phyloP scores from a whole-genome alignment of 2,329 filamentous ascomycete species.

The Claviceps humidiphila region DNA sequence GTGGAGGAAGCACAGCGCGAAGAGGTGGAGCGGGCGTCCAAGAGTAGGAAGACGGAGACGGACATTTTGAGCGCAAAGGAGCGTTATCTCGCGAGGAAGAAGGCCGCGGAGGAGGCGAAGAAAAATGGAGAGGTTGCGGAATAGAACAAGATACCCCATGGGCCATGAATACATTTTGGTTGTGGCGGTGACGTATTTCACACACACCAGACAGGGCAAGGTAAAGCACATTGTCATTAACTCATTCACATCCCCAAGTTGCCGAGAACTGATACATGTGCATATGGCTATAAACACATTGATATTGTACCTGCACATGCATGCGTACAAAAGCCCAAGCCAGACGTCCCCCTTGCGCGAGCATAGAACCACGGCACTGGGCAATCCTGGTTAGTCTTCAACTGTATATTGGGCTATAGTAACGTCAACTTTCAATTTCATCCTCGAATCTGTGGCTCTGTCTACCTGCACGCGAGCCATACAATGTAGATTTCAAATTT shows the following conservation, averaged over 20 bases:
- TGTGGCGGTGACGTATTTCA: background rate
- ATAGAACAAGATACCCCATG: background rate
- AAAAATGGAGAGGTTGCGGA: conserved; percentile 28
- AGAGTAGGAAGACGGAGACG: conserved; percentile 63
- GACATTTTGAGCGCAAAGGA: conserved; percentile 70
- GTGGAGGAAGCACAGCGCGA: conserved; percentile 52
- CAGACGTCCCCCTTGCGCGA: background rate
- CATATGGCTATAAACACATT: too few relatives aligned
- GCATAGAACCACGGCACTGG: background rate
- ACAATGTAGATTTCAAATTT: too few relatives aligned
- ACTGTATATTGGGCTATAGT: too few relatives aligned
- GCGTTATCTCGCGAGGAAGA: conserved; percentile 65
- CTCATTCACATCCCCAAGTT: too few relatives aligned
- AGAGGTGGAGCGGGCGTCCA: conserved; percentile 50
- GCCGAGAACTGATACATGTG: too few relatives aligned
- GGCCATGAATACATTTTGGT: background rate
- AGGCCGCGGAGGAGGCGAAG: conserved; percentile 57
- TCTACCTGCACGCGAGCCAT: too few relatives aligned
- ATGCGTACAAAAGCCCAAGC: too few relatives aligned
- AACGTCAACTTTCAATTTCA: too few relatives aligned
- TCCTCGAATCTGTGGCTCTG: too few relatives aligned
- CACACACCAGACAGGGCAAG: background rate
- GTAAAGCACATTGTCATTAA: background rate
- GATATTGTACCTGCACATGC: too few relatives aligned
- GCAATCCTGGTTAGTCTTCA: background rate